phyloP scores from a whole-genome alignment of 495 filamentous ascomycete genomes.

The Tirmania nivea region DNA sequence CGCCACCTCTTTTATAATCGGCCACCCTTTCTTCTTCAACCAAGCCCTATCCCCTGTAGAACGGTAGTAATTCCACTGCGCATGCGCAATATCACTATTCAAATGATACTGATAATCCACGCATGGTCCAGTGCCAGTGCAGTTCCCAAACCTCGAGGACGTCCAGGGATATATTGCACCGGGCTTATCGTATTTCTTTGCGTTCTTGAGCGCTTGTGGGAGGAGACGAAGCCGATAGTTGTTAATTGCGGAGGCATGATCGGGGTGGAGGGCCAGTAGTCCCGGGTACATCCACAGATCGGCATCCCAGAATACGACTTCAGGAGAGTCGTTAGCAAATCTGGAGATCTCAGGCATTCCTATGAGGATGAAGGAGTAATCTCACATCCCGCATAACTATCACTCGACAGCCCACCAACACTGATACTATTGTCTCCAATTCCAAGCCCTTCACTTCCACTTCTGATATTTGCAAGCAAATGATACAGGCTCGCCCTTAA shows the following conservation, averaged over 20 bases:
- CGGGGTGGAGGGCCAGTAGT: constrained; percentile 28
- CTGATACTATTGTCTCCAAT: constrained; percentile 31
- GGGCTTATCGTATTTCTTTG: constrained; percentile 24
- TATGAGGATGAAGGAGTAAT: neutral
- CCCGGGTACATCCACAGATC: constrained; percentile 38
- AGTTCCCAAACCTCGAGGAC: constrained; percentile 36
- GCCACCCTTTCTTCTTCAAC: constrained; percentile 26
- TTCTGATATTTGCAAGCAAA: constrained; percentile 37
- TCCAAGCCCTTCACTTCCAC: constrained; percentile 26
- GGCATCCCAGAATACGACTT: neutral
- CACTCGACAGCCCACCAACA: constrained; percentile 32
- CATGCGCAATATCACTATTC: constrained; percentile 52
- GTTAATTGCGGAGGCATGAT: constrained; percentile 27
- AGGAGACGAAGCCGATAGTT: constrained; percentile 30
- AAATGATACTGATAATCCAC: constrained; percentile 41
- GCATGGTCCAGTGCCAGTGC: constrained; percentile 37
- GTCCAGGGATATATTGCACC: constrained; percentile 37
- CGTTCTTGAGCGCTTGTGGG: constrained; percentile 29
- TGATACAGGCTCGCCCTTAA: constrained; percentile 47
- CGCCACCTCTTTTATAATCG: constrained; percentile 28
- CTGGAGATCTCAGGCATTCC: neutral
- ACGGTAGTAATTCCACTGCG: constrained; percentile 28
- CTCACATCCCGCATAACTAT: constrained; percentile 30
- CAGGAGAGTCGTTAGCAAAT: neutral
- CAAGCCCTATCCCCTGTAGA: constrained; percentile 28